A percentile compares a stretch with the other conserved stretches of the same genome.
These are phyloP conservation scores for Zygosaccharomyces pseudorouxii DNA, from an alignment of 805 yeast genomes.

Conservation along the genomic window DNA sequence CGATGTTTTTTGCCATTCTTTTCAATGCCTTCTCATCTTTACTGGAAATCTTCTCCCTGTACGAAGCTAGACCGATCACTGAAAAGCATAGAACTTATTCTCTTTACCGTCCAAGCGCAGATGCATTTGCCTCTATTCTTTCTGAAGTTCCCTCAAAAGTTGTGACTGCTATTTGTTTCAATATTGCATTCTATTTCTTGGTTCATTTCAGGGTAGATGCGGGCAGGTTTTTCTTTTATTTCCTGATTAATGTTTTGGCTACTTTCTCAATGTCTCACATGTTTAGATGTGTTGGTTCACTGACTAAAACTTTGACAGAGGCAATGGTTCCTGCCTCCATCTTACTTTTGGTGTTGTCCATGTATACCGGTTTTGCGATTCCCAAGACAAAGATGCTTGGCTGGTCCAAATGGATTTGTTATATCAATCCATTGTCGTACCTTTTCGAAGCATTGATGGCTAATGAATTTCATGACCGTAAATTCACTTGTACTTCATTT, in stretches of 20 bases:
- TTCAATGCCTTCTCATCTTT: conserved; percentile 60
- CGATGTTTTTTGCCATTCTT: conserved; percentile 61
- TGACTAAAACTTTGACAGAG: conserved; percentile 43
- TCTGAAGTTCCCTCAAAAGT: conserved; percentile 50
- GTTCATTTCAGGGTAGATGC: conserved; percentile 48
- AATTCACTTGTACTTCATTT: conserved; percentile 43
- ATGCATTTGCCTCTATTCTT: conserved; percentile 49
- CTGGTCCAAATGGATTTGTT: conserved; percentile 65
- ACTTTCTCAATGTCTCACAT: conserved; percentile 52
- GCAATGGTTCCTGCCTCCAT: conserved; percentile 58
- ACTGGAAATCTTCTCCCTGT: conserved; percentile 51
- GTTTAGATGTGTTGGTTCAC: conserved; percentile 51
- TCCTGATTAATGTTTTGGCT: conserved; percentile 40
- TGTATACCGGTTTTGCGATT: conserved; percentile 55
- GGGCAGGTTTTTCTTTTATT: conserved; percentile 52
- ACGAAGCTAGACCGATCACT: conserved; percentile 52
- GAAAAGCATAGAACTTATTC: conserved; percentile 57
- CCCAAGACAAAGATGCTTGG: conserved; percentile 55
- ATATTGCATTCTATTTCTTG: conserved; percentile 49
- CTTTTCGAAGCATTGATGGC: conserved; percentile 54
- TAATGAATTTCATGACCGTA: conserved; percentile 49
- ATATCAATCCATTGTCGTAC: conserved; percentile 54
- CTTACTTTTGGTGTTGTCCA: conserved; percentile 43
- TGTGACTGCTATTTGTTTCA: conserved; percentile 43
- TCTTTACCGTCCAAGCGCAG: conserved; percentile 55